phyloP scores from a whole-genome alignment of 176 grass and related monocot species.

The Rhipidocladum racemiflorum region DNA sequence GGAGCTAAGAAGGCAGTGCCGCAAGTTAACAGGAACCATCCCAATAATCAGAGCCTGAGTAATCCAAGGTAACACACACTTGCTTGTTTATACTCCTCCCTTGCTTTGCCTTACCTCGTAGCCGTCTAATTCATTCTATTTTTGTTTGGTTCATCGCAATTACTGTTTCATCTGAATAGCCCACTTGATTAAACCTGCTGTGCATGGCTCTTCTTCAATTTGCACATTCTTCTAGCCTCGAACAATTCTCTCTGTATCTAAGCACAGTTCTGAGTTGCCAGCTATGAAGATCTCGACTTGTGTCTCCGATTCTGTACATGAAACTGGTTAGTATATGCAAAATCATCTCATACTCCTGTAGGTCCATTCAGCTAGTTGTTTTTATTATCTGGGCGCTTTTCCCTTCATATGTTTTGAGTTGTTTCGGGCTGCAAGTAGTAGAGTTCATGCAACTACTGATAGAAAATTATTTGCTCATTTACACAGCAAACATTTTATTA shows the following conservation, averaged over 20 bases:
- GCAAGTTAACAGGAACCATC: conserved; percentile 29
- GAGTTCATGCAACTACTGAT: neutral
- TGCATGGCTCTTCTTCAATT: neutral
- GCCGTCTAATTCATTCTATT: too few species aligned
- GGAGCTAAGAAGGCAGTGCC: conserved; percentile 9
- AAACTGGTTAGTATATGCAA: neutral
- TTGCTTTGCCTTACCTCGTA: neutral
- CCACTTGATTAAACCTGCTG: neutral
- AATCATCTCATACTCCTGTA: neutral
- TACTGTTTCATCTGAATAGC: neutral
- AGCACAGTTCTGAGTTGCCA: neutral
- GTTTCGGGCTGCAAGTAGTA: neutral
- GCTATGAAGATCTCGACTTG: neutral
- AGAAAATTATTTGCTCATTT: too few species aligned
- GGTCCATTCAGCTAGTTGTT: neutral
- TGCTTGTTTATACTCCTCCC: neutral
- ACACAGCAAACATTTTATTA: neutral
- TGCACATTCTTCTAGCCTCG: neutral
- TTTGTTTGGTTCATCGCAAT: neutral
- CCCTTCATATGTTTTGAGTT: neutral
- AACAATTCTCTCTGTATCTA: neutral
- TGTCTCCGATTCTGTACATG: neutral
- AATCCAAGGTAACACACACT: conserved; percentile 12
- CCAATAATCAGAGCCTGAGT: neutral
- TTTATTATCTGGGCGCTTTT: neutral